These are phyloP conservation scores for Ceratobasidium sp. DNA, from an alignment of 1,284 basidiomycete species.

Conservation along the genomic window DNA sequence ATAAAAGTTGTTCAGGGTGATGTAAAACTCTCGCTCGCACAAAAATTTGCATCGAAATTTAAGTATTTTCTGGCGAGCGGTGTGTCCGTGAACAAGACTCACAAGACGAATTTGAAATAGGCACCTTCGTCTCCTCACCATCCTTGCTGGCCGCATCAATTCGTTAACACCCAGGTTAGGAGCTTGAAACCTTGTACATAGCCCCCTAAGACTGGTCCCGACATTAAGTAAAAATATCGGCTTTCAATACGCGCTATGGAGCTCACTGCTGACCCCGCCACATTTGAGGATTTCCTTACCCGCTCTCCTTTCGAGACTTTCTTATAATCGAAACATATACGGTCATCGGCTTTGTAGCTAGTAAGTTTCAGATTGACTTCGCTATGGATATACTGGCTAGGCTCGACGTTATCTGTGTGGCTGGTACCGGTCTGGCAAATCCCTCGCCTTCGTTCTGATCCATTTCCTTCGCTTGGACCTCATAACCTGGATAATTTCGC, in stretches of 20 bases:
- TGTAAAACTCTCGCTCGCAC: neutral
- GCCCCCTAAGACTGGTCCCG: neutral
- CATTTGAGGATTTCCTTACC: neutral
- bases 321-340: neutral
- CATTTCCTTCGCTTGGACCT: neutral
- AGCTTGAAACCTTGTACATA: neutral
- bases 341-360: neutral
- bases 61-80: neutral
- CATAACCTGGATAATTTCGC: conserved; percentile 5
- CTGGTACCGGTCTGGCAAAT: conserved; percentile 18
- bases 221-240: neutral
- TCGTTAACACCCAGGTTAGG: neutral
- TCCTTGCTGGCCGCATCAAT: neutral
- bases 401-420: conserved; percentile 1
- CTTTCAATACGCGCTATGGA: neutral
- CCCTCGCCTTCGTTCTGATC: conserved; percentile 2
- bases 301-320: neutral
- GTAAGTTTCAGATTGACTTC: neutral
- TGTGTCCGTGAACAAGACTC: neutral
- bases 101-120: neutral
- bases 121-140: neutral
- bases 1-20: neutral
- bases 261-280: neutral
- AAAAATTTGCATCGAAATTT: neutral
- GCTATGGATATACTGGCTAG: neutral